Evolutionary conservation across 257 asterid species (phyloP), one percentile per base, ranked within the genome.

Genomic region (Nicotiana paniculata): DNA sequence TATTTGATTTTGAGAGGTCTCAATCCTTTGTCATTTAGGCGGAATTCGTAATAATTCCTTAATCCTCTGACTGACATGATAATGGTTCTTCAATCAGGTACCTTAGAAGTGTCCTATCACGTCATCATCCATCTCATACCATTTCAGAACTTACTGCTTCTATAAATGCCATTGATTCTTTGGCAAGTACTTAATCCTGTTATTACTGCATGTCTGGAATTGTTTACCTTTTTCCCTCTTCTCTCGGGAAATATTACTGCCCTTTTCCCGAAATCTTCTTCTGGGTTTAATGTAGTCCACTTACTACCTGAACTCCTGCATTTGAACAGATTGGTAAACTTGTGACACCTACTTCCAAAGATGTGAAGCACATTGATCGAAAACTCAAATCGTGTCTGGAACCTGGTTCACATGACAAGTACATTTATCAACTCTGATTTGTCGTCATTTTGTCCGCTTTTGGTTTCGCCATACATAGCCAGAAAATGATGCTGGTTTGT

Each of bases 361-460:
- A 96, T 62, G 96, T 96, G 81, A 96, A 96, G 90, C 99, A 96
- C 94, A 92, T 96, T 30, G 99, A 96, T 82, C 88, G 97, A 90
- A 96, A 96, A 85, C 97, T 96, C 57, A 96, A 93, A 89, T 91
- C 95, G 0, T 96, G 99, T 85, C 85, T 92, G 88, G 99, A 96
- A 86, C 97, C 99, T 21, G 88, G 92, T 85, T 88, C 95, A 46
- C 99, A 94, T 51, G 99, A 96, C 86, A 96, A 94, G 99, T 96
- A 91, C 80, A 57, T 10, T 85, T 84, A 24, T 65, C 67, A 78
- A 74, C 88, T 84, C 65, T 80, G 17, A 65, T 16, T 15, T 24
- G 26, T 74, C 15, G 43, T 74, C 62, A 48, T 74, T 74, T 74
- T 13, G 1, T 3, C 0, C 1, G 28, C 61, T 48, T 24, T 74